Base-by-base conservation (phyloP, 768 basidiomycete genomes). In the Pisolithus orientalis region DNA sequence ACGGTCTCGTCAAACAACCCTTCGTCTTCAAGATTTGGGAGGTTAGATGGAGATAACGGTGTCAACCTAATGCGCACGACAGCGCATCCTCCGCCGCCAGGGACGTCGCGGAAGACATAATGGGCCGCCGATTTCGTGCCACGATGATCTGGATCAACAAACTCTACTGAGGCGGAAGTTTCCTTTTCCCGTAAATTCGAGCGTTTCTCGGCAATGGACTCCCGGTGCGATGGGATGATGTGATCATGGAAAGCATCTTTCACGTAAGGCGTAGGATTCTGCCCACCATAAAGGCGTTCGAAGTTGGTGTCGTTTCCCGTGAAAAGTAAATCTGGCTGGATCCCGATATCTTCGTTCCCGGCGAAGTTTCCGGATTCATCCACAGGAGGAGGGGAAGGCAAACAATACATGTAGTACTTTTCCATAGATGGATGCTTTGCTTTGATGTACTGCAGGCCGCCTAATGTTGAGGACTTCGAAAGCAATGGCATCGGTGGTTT, bases 221-320 rank as follows among this genome's bases (percentile, higher is more conserved):
- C 87, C 39, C 90, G 84, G 68, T 98, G 95, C 5, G 76, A 77
- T 1, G 84, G 83, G 58, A 99, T 85, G 66, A 99, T 91, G 67
- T 98, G 91, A 68, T 99, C 94, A 62, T 99, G 95, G 76, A 99
- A 99, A 10, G 89, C 94, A 64, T 99, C 96, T 72, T 99, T 99
- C 62, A 90, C 89, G 62, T 85, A 94, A 2, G 80, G 78, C 0
- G 84, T 83, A 48, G 79, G 75, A 72, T 99, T 99, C 58, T 84
- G 74, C 6, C 90, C 94, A 21, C 85, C 87, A 66, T 97, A 99
- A 25, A 99, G 76, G 50, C 96, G 81, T 63, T 78, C 78, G 67
- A 87, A 95, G 75, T 99, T 99, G 55, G 95, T 96, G 65, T 98
- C 90, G 68, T 98, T 99, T 62, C 97, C 95, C 13, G 94, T 94